Evolutionary conservation across 2,329 filamentous ascomycete genomes (phyloP).

Genomic region (Neurospora crassa): DNA sequence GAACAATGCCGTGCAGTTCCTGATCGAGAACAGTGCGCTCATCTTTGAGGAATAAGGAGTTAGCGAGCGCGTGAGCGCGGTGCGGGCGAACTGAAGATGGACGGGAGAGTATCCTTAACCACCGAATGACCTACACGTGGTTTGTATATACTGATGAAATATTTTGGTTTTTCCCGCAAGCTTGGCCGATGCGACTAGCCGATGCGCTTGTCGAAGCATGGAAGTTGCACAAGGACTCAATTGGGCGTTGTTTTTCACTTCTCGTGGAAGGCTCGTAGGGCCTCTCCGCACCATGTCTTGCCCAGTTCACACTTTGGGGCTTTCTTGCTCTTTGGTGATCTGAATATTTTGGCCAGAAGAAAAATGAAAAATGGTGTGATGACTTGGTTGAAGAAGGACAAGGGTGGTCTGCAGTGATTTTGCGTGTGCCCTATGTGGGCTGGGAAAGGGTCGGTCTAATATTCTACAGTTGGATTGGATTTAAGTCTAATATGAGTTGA

Average conservation of each 20-base stretch:
- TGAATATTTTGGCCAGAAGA: background rate
- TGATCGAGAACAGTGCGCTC: slow-evolving; percentile 79
- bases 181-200: background rate
- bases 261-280: background rate
- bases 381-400: background rate
- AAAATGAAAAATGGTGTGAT: background rate
- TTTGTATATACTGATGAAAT: background rate
- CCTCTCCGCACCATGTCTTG: background rate
- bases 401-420: background rate
- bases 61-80: slow-evolving; percentile 3
- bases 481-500: background rate
- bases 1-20: slow-evolving; percentile 82
- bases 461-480: background rate
- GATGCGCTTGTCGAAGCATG: background rate
- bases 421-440: background rate
- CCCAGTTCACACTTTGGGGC: background rate
- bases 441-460: background rate
- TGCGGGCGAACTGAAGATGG: background rate
- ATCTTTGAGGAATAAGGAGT: slow-evolving; percentile 53
- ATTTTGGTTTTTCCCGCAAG: background rate
- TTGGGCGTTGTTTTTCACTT: background rate
- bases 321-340: background rate
- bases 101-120: background rate
- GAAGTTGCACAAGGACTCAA: background rate
- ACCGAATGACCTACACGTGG: background rate